Base-by-base conservation (phyloP, 139 green algal species). In the Closterium sp. region DNA sequence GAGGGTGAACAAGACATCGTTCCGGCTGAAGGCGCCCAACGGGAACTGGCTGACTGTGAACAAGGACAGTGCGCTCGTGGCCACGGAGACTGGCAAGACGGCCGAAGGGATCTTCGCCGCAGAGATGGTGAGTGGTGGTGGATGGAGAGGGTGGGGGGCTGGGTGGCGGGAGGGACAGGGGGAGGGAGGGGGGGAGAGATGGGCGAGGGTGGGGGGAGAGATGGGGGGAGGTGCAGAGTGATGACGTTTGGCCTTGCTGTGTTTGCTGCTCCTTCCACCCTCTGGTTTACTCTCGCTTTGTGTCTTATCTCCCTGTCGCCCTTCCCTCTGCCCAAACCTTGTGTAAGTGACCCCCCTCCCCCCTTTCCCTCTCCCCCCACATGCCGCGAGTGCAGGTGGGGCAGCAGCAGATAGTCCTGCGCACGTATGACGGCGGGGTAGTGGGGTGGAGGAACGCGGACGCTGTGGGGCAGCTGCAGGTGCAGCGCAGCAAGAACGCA, bases 11-110 rank as follows among this genome's bases (percentile, higher is more conserved):
- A 87, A 55, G 36, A 91, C 88, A 23, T 6, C 38, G 28, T 91
- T 91, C 30, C 69, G n/a, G 1, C n/a, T 91, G 4, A 88, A 81
- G 43, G 88, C 88, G 64, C 88, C 88, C 0, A 91, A 91, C n/a
- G 88, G 88, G 25, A 91, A 85, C 21, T 33, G 28, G 25, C 3
- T 91, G 34, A 30, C 55, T 76, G 55, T 76, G 7, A 91, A 1
- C 30, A 87, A 32, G 25, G 86, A 89, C 7, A 10, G 86, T 10
- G 12, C 88, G 30, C 64, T 91, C 21, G 43, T 66, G 21, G 43
- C 88, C 28, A 36, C 34, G 25, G 25, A 21, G 23, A 28, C 25
- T 4, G 34, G 87, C 34, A 91, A 91, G 64, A 91, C 34, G 3
- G 4, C 33, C 12, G 36, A 88, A n/a, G 88, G 36, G 25, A 86